A percentile compares a stretch with the other conserved stretches of the same genome.
These are phyloP conservation scores for Aspergillus ustus DNA, from an alignment of 2,329 filamentous ascomycete species.

Conservation along the genomic window DNA sequence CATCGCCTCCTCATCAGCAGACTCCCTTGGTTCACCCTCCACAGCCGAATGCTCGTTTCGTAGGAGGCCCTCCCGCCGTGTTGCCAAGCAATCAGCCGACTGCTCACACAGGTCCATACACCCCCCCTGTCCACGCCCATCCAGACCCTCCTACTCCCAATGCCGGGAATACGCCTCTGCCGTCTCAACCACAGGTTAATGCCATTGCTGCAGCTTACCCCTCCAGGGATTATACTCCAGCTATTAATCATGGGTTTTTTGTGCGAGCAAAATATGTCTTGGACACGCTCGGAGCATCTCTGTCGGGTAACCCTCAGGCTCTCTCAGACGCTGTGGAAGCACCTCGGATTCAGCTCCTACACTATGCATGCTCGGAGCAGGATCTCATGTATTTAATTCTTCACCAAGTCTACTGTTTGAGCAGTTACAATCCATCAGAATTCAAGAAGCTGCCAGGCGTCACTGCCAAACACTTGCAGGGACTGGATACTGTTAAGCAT, in stretches of 20 bases:
- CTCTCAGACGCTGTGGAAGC: constrained; percentile 46
- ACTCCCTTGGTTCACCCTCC: not conserved
- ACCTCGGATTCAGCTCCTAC: constrained; percentile 59
- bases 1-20: constrained; percentile 55
- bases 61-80: not conserved
- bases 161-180: not conserved
- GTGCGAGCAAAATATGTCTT: constrained; percentile 12
- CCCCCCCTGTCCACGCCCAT: not conserved
- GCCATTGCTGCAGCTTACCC: not conserved
- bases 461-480: constrained; percentile 32
- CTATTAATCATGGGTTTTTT: constrained; percentile 24
- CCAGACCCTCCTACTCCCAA: not conserved
- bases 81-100: not conserved
- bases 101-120: not conserved
- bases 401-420: constrained; percentile 68
- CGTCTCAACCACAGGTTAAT: not conserved
- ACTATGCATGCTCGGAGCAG: constrained; percentile 57
- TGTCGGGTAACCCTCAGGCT: constrained; percentile 24
- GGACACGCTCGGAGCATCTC: constrained; percentile 24
- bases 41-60: not conserved
- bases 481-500: constrained; percentile 44
- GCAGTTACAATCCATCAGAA: constrained; percentile 47
- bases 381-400: constrained; percentile 69
- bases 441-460: constrained; percentile 46
- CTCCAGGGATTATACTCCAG: not conserved